Conservation (phyloP, 495 filamentous ascomycete genomes). For the Penicillium flavigenum region DNA sequence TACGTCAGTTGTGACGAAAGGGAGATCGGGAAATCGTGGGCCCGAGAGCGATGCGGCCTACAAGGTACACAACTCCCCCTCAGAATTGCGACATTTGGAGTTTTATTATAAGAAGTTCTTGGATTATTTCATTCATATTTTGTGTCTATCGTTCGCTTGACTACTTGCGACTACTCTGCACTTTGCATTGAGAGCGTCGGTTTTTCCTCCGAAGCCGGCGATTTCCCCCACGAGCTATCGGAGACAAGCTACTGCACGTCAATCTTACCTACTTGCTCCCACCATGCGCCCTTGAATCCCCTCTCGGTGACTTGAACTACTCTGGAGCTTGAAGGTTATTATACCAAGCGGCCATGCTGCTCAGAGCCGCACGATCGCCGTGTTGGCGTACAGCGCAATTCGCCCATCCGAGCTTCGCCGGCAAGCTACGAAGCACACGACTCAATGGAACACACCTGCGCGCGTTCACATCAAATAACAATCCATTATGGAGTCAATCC, state of each 20-base stretch:
- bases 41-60: slow-evolving; percentile 22
- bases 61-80: slow-evolving; percentile 21
- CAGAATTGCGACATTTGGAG: slow-evolving; percentile 24
- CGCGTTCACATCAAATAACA: slow-evolving; percentile 26
- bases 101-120: slow-evolving; percentile 4
- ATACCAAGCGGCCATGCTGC: slow-evolving; percentile 40
- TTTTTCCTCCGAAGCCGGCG: slow-evolving; percentile 46
- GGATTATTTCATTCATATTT: slow-evolving; percentile 1
- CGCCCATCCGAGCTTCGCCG: slow-evolving; percentile 32
- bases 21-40: slow-evolving; percentile 30
- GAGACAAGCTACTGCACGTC: slow-evolving; percentile 17
- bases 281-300: slow-evolving; percentile 36
- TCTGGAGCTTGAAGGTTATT: neutral
- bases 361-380: slow-evolving; percentile 42
- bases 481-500: slow-evolving; percentile 23
- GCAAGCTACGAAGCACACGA: slow-evolving; percentile 30
- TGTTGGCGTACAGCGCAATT: slow-evolving; percentile 41
- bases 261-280: slow-evolving; percentile 15
- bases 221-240: slow-evolving; percentile 28
- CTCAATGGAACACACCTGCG: slow-evolving; percentile 31
- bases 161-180: neutral
- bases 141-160: slow-evolving; percentile 1
- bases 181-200: slow-evolving; percentile 2
- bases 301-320: neutral
- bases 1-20: slow-evolving; percentile 35